Evolutionary conservation across 2,329 filamentous ascomycete species (phyloP), one percentile per base, ranked within the genome.

Genomic region (Fusarium begoniae): DNA sequence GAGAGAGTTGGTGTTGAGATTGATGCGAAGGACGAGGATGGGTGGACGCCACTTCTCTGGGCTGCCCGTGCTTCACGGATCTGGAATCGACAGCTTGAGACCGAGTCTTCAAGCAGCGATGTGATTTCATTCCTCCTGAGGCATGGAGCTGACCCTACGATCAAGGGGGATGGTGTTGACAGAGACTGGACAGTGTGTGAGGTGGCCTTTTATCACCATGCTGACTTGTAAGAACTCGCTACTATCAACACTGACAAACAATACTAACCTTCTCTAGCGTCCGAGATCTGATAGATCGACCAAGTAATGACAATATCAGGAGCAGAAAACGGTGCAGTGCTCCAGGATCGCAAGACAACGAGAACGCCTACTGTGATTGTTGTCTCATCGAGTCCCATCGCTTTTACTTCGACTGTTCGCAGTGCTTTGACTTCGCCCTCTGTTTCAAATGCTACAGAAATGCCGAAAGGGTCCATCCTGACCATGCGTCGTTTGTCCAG

Each of bases 31-130:
- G 66, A 71, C 3, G 47, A 51, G 6, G 66, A 69, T 17, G 66
- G 69, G 6, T 63, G 69, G 62, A 72, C 66, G 11, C 61, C 66
- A 4, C 44, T 70, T 3, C 61, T 66, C 43, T 72, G 69, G 69
- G 61, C 48, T 18, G 37, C 57, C 4, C 44, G 26, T 22, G 24
- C 14, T 2, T 24, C 57, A 9, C 12, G 17, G 13, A 14, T 38
- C 11, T 60, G 28, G 26, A 50, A 32, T 4, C 28, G 47, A n/a
- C 47, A 50, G 13, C 4, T 32, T 17, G 20, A n/a, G 1, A 6
- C 4, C 14, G 20, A 7, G 1, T 11, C 0, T 17, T 28, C 13
- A 5, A 17, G 4, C 9, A 50, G 14, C 17, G 20, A n/a, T 17
- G 3, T 32, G 20, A 15, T 50, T 0, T 17, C 28, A 1, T n/a